Conservation (phyloP, 345 rosid genomes). For the Turritis glabra region DNA sequence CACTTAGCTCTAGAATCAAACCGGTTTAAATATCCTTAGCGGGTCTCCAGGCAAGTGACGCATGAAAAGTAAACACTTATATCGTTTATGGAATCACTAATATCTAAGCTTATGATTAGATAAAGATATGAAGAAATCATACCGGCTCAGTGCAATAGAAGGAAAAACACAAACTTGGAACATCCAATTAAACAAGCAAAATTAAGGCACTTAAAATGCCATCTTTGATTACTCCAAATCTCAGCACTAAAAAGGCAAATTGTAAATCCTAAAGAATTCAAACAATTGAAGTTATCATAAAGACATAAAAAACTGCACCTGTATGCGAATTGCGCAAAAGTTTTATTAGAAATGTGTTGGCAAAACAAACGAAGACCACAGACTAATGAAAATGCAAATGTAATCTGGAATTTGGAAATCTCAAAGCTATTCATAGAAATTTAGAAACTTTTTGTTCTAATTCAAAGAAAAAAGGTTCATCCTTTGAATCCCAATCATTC, state of each 20-base stretch:
- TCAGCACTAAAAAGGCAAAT: neutral
- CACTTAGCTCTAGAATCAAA: neutral
- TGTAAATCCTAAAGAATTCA: neutral
- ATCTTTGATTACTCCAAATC: neutral
- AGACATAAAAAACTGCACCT: neutral
- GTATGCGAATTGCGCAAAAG: neutral
- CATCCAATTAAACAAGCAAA: neutral
- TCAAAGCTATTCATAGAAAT: conserved; percentile 6
- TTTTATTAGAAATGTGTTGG: neutral
- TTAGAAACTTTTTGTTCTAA: neutral
- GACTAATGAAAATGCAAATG: conserved; percentile 3
- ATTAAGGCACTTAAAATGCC: neutral
- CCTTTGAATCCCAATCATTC: neutral
- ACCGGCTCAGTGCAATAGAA: neutral
- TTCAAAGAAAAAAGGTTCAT: neutral
- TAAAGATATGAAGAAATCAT: neutral
- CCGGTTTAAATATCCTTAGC: neutral
- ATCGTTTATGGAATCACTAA: neutral
- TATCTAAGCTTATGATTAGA: neutral
- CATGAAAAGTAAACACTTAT: neutral
- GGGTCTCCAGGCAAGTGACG: neutral
- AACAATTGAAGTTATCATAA: neutral
- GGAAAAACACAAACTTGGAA: neutral
- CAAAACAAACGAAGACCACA: conserved; percentile 16
- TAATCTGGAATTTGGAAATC: neutral